A percentile compares a stretch with the other conserved stretches of the same genome.
phyloP scores from a whole-genome alignment of 805 yeast genomes.

The Ogataea dorogensis region DNA sequence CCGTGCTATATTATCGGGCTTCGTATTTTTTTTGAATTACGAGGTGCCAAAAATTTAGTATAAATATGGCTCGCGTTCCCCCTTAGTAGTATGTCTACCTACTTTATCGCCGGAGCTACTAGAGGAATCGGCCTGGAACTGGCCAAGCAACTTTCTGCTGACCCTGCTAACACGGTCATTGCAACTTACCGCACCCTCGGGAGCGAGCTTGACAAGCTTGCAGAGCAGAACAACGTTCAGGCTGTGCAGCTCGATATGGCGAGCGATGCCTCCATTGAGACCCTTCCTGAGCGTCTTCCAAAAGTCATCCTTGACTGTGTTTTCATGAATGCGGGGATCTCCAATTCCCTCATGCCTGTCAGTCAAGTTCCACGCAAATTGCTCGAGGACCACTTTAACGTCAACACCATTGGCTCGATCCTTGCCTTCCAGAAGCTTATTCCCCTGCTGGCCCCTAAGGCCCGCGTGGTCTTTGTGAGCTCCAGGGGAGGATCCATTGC shows the following conservation, averaged over 20 bases:
- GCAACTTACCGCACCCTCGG: conserved; percentile 15
- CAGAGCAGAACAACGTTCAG: conserved; percentile 20
- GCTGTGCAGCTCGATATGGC: conserved; percentile 26
- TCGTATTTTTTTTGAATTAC: too few species aligned
- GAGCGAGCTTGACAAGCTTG: conserved; percentile 20
- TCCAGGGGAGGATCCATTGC: conserved; percentile 31
- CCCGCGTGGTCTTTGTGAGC: conserved; percentile 32
- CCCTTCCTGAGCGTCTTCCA: conserved; percentile 16
- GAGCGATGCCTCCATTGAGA: conserved; percentile 19
- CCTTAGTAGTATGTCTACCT: too few species aligned
- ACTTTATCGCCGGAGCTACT: conserved; percentile 43
- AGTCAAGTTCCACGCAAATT: conserved; percentile 1
- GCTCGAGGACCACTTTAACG: conserved; percentile 1
- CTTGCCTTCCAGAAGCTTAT: conserved; percentile 32
- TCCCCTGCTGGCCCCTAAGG: conserved; percentile 24
- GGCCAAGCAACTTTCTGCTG: conserved; percentile 27
- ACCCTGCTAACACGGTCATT: conserved; percentile 24
- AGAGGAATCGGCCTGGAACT: conserved; percentile 44
- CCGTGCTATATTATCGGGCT: too few species aligned
- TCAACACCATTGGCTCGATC: conserved; percentile 37
- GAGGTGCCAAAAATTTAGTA: too few species aligned
- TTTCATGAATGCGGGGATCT: conserved; percentile 36
- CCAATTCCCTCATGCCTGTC: neutral
- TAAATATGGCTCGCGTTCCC: too few species aligned
- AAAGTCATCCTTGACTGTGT: conserved; percentile 33